Evolutionary conservation across 768 basidiomycete genomes (phyloP).

Genomic region (Naganishia randhawae): DNA sequence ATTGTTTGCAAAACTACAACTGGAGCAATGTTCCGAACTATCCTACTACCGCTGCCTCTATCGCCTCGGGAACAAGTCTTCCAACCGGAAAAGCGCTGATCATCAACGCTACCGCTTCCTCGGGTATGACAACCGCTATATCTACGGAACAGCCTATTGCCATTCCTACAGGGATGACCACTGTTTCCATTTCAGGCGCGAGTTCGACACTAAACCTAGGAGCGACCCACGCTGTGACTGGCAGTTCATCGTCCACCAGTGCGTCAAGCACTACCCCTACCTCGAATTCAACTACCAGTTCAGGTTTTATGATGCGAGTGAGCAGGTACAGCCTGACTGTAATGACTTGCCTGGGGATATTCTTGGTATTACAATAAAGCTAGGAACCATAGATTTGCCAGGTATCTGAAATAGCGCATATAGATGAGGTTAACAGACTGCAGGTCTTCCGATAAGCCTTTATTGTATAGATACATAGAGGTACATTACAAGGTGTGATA

Average conservation of each 20-base stretch:
- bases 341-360: background rate
- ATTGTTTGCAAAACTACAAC: constrained; percentile 26
- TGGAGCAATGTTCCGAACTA: constrained; percentile 23
- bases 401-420: background rate
- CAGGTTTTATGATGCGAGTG: background rate
- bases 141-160: background rate
- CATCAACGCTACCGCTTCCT: constrained; percentile 9
- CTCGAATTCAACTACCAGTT: background rate
- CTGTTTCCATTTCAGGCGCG: background rate
- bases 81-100: constrained; percentile 3
- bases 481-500: too few species aligned
- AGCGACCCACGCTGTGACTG: background rate
- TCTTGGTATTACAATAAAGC: background rate
- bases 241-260: background rate
- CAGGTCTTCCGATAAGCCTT: background rate
- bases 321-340: background rate
- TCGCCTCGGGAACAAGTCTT: background rate
- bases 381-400: too few species aligned
- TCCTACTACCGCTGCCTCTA: background rate
- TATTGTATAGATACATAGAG: background rate
- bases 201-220: background rate
- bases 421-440: background rate
- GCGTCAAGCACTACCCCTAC: background rate
- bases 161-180: constrained; percentile 1
- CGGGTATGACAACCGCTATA: background rate